Base-by-base conservation (phyloP, 2,329 filamentous ascomycete genomes). In the Aspergillus viridinutans region DNA sequence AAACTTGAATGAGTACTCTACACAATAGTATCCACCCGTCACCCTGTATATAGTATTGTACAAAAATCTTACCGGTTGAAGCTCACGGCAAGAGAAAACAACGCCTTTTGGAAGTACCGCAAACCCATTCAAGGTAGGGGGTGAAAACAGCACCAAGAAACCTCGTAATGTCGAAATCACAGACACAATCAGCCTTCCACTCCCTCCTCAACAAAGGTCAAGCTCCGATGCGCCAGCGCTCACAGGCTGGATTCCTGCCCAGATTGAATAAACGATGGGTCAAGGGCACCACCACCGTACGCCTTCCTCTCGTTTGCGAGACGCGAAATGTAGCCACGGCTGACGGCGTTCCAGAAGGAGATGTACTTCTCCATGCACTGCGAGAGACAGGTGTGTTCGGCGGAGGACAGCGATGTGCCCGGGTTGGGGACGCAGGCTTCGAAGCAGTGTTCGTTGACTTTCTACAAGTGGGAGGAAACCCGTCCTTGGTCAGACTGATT, bases 291-390 rank as follows among this genome's bases (percentile, higher is more conserved):
- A 5, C 64, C 64, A n/a, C 67, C 67, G 57, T 67, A 56, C 25
- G 61, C 77, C 77, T 87, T 86, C 63, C 81, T 80, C 73, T 87
- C 85, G 74, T 85, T 74, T 64, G 84, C 60, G 43, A 76, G 61
- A 17, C 74, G 81, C 61, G 75, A 74, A 68, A 90, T 83, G 72
- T 90, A 91, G 43, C 86, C 81, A 50, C 80, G 74, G 77, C 86
- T 89, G 68, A 90, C 86, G 61, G 83, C 78, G 76, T 92, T 92
- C 90, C 90, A 93, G 10, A 88, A 83, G 32, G 81, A 78, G 81
- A 92, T 90, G 80, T 92, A 93, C 76, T 92, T 92, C 68, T 92
- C 89, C 85, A 92, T 90, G 79, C 90, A 93, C 59, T 83, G 80
- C 21, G 83, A 89, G 69, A 90, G 81, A 78, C 90, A 93, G 23